Evolutionary conservation across 768 basidiomycete species (phyloP), one percentile per base, ranked within the genome.

Genomic region (Chalciporus chontae): DNA sequence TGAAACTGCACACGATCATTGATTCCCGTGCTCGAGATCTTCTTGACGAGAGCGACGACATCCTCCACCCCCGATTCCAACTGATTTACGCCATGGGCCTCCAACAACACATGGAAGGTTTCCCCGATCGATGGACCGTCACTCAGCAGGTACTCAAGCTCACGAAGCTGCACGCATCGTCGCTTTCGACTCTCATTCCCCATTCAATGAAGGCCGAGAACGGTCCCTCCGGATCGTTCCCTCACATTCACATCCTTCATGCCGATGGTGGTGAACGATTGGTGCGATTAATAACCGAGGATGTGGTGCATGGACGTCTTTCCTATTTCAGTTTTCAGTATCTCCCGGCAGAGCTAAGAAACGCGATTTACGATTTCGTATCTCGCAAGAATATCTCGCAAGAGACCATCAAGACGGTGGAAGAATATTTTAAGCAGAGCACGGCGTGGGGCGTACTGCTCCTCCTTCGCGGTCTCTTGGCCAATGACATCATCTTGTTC

Each of bases 381-480:
- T 21, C 21, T 21, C 21, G 21, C 21, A 21, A 21, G 21, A 4
- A 21, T 21, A 21, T 21, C 21, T 21, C 21, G 21, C 21, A 21
- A 4, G 21, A 21, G 21, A 21, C 21, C 21, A 21, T 21, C 21
- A 21, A 21, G 21, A 21, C 21, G 3, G 59, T 57, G 4, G 38
- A 54, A 36, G 31, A 51, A 7, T 44, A 41, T 8, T 38, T 43
- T 31, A 26, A 23, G 4, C 21, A 21, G 21, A 21, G 21, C 21
- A 21, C 21, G 21, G 21, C 21, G 21, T 21, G 21, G 21, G 21
- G 21, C 4, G 21, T 21, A 21, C 37, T 69, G 7, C 51, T 70
- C 8, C 53, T 68, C 3, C 43, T 70, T 14, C 68, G 69, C 8
- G 69, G 69, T 1, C 57, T 70, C n/a, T n/a, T 70, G 2, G 54